Percentiles rank a stretch among this genome's conserved stretches.
Conservation (phyloP, 2,329 filamentous ascomycete species). For the Lachnellula subtilissima region DNA sequence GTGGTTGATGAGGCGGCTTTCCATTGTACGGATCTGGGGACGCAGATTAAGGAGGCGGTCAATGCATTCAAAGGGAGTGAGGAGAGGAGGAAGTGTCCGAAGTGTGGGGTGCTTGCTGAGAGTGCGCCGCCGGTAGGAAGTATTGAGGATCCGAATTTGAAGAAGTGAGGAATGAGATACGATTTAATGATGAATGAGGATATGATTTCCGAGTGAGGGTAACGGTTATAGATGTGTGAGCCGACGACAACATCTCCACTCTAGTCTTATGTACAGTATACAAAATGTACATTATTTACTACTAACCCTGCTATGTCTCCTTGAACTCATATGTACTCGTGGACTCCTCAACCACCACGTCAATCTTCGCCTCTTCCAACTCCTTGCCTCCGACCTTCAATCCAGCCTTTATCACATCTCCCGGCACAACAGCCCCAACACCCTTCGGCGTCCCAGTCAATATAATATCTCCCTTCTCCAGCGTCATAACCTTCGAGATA, state of each 20-base stretch:
- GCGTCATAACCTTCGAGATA: slow-evolving; percentile 90
- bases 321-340: slow-evolving; percentile 71
- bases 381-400: slow-evolving; percentile 76
- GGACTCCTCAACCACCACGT: slow-evolving; percentile 77
- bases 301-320: slow-evolving; percentile 54
- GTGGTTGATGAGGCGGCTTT: slow-evolving; percentile 84
- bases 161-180: slow-evolving; percentile 3
- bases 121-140: slow-evolving; percentile 58
- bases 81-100: slow-evolving; percentile 66
- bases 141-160: slow-evolving; percentile 54
- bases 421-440: slow-evolving; percentile 77
- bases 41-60: slow-evolving; percentile 90
- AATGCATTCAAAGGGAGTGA: slow-evolving; percentile 70
- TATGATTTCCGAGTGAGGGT: not conserved
- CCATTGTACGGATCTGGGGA: slow-evolving; percentile 83
- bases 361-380: slow-evolving; percentile 76
- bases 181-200: slow-evolving; percentile 1
- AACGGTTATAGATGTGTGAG: too few relatives aligned
- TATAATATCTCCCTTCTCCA: slow-evolving; percentile 87
- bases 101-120: slow-evolving; percentile 73
- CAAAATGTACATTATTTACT: slow-evolving; percentile 4
- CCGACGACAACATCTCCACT: not conserved
- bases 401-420: slow-evolving; percentile 82
- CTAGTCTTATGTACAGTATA: not conserved
- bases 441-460: slow-evolving; percentile 97